Conservation (phyloP, 768 basidiomycete genomes). For the Tulasnella sp. region DNA sequence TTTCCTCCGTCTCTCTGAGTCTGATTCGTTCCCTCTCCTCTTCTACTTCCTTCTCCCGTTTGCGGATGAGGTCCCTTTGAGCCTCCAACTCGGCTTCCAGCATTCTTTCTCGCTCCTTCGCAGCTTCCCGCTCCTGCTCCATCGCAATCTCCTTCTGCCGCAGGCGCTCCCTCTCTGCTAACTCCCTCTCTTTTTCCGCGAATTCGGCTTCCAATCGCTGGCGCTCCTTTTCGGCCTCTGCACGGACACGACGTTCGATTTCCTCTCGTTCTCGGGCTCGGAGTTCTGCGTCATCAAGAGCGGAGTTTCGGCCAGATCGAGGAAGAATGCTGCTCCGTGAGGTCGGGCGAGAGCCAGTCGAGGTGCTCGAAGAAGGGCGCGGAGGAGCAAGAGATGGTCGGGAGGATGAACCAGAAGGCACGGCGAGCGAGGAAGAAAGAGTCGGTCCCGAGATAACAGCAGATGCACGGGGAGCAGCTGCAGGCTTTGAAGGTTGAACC, state of each 20-base stretch:
- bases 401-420: background rate
- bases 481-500: constrained; percentile 46
- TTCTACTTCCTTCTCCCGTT: constrained; percentile 22
- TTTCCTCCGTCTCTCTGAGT: constrained; percentile 34
- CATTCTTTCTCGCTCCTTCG: constrained; percentile 19
- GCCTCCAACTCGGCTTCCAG: constrained; percentile 11
- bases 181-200: constrained; percentile 32
- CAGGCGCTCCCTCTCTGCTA: constrained; percentile 18
- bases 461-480: constrained; percentile 46
- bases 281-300: constrained; percentile 5
- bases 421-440: constrained; percentile 37
- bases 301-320: background rate
- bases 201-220: background rate
- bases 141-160: constrained; percentile 38
- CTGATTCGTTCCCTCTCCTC: constrained; percentile 14
- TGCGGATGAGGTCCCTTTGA: constrained; percentile 21
- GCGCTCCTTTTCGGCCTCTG: background rate
- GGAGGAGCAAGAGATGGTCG: background rate
- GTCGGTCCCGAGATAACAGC: constrained; percentile 43
- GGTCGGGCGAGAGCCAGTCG: background rate
- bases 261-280: constrained; percentile 13
- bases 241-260: constrained; percentile 16
- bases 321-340: background rate
- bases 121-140: constrained; percentile 24
- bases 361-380: background rate